Evolutionary conservation across 2,329 filamentous ascomycete species (phyloP).

Genomic region (Cladosporium sp.): DNA sequence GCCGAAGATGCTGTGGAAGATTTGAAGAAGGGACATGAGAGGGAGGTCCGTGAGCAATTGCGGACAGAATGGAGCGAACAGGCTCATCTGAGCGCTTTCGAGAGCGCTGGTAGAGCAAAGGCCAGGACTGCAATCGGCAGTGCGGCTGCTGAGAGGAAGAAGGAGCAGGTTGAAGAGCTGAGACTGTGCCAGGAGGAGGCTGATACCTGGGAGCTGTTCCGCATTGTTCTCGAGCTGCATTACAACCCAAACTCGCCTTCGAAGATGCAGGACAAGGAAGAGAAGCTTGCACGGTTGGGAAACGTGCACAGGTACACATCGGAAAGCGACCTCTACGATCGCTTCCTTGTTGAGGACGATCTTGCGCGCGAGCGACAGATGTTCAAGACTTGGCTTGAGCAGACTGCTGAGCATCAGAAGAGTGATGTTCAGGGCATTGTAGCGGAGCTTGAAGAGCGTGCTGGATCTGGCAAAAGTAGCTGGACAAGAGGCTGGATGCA

Average conservation of each 20-base stretch:
- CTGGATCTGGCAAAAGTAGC: conserved; percentile 72
- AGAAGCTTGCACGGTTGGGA: conserved; percentile 37
- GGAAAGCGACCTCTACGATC: conserved; percentile 66
- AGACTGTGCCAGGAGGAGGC: conserved; percentile 60
- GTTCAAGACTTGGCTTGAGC: conserved; percentile 84
- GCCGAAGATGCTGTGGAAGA: conserved; percentile 53
- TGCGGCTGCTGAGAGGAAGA: conserved; percentile 29
- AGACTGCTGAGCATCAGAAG: conserved; percentile 66
- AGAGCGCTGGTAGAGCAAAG: conserved; percentile 35
- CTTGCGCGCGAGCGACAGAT: conserved; percentile 75
- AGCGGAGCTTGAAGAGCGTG: conserved; percentile 65
- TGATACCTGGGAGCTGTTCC: conserved; percentile 87
- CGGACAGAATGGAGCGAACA: conserved; percentile 39
- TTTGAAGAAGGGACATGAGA: conserved; percentile 47
- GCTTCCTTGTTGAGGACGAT: conserved; percentile 73
- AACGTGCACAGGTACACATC: conserved; percentile 55
- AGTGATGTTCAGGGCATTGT: conserved; percentile 76
- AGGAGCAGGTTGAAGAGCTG: conserved; percentile 38
- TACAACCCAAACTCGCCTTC: conserved; percentile 53
- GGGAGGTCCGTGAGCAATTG: conserved; percentile 43
- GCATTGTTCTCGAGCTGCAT: conserved; percentile 68
- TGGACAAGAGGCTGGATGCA: conserved; percentile 91
- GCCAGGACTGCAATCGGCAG: conserved; percentile 23
- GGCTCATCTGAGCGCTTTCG: conserved; percentile 32
- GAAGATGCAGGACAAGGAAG: conserved; percentile 37